Percentiles rank a stretch among this genome's conserved stretches.
Conservation (phyloP, 2,329 filamentous ascomycete species). For the Aspergillus sp. region DNA sequence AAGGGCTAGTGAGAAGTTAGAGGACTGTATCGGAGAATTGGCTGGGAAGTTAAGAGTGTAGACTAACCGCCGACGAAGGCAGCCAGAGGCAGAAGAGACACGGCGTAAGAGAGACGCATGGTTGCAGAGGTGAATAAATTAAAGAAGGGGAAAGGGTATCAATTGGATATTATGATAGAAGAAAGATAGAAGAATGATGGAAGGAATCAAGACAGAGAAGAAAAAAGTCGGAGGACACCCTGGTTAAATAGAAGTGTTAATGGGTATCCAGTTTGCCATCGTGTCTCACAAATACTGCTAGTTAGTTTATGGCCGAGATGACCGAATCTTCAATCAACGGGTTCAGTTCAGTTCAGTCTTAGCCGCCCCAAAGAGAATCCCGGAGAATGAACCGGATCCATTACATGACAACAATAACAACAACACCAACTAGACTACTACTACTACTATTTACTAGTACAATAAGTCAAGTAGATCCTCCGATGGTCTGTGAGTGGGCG, state of each 20-base stretch:
- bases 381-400: neutral
- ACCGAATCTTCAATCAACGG: neutral
- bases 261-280: neutral
- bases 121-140: constrained; percentile 1
- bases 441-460: too few species aligned
- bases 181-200: neutral
- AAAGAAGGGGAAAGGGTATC: neutral
- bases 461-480: neutral
- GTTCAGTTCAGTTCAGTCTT: neutral
- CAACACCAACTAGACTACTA: too few species aligned
- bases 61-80: constrained; percentile 32
- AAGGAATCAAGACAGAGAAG: neutral
- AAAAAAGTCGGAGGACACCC: neutral
- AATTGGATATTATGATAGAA: neutral
- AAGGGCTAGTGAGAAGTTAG: constrained; percentile 29
- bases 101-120: constrained; percentile 34
- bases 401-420: neutral
- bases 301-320: neutral
- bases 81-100: constrained; percentile 30
- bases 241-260: neutral
- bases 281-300: neutral
- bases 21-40: neutral
- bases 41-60: neutral
- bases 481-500: neutral
- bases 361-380: neutral